phyloP scores from a whole-genome alignment of 371 early-diverging fungal species.

The Mucor indicus region DNA sequence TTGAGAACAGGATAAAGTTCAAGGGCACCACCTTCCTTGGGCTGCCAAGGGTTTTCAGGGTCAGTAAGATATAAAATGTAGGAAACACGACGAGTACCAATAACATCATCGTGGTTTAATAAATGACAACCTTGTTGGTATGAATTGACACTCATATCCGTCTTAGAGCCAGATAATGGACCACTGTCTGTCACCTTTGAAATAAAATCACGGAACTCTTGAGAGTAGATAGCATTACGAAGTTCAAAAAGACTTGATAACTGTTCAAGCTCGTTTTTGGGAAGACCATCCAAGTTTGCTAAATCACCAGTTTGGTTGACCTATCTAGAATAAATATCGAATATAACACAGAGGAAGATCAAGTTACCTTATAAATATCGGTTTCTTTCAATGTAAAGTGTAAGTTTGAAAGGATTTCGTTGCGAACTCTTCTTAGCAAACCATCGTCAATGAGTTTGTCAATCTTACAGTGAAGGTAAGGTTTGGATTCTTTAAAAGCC shows the following conservation, averaged over 20 bases:
- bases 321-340: background rate
- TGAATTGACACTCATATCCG: slow-evolving; percentile 68
- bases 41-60: slow-evolving; percentile 62
- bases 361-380: slow-evolving; percentile 69
- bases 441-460: slow-evolving; percentile 54
- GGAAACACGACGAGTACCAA: slow-evolving; percentile 72
- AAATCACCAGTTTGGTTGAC: slow-evolving; percentile 75
- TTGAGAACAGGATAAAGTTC: slow-evolving; percentile 71
- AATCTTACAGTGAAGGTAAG: slow-evolving; percentile 66
- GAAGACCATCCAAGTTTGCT: slow-evolving; percentile 78
- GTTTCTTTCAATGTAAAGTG: slow-evolving; percentile 78
- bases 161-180: slow-evolving; percentile 55
- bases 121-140: slow-evolving; percentile 69
- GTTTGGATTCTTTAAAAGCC: slow-evolving; percentile 48
- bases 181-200: slow-evolving; percentile 67
- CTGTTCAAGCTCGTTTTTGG: slow-evolving; percentile 44
- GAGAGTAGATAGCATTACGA: slow-evolving; percentile 70
- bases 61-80: slow-evolving; percentile 68
- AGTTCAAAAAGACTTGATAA: slow-evolving; percentile 54
- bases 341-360: no score
- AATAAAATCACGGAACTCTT: slow-evolving; percentile 66
- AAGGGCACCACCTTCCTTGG: slow-evolving; percentile 65
- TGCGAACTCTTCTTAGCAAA: slow-evolving; percentile 58
- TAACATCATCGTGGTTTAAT: slow-evolving; percentile 80
- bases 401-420: slow-evolving; percentile 59